phyloP scores from a whole-genome alignment of 768 basidiomycete genomes.

The Cystobasidium tubakii region DNA sequence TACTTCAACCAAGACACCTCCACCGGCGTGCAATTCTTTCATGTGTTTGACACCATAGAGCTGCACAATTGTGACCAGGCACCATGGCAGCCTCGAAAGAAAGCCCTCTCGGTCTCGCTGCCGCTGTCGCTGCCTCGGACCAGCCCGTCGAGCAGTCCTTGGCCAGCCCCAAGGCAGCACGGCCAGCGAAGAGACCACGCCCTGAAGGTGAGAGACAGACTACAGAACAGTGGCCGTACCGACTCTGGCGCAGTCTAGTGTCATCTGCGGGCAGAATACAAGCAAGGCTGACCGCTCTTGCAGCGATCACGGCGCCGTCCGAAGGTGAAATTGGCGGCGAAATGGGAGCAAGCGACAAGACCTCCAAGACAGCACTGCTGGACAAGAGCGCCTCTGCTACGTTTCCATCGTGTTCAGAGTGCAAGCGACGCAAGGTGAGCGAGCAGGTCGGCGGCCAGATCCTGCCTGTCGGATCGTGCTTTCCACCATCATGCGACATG shows the following conservation, averaged over 20 bases:
- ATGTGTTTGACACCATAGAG: too few relatives aligned
- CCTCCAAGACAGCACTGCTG: not conserved
- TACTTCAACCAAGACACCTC: too few relatives aligned
- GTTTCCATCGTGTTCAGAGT: not conserved
- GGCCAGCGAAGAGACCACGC: not conserved
- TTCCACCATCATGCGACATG: too few relatives aligned
- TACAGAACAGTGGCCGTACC: not conserved
- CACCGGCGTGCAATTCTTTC: too few relatives aligned
- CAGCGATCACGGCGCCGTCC: not conserved
- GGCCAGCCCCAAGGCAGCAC: not conserved
- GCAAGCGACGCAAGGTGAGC: not conserved
- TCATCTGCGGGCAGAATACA: too few relatives aligned
- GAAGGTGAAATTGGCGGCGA: not conserved
- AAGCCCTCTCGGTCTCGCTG: not conserved
- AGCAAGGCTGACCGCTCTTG: not conserved
- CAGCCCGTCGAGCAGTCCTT: not conserved
- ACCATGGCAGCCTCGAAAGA: not conserved
- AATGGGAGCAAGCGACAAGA: not conserved
- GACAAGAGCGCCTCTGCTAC: constrained; percentile 1
- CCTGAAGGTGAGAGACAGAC: not conserved
- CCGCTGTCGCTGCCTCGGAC: not conserved
- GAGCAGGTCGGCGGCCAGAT: not conserved
- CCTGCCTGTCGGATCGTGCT: too few relatives aligned
- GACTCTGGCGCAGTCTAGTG: too few relatives aligned
- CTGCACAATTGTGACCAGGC: too few relatives aligned